A percentile compares a stretch with the other conserved stretches of the same genome.
These are phyloP conservation scores for Antrodiella citrinella DNA, from an alignment of 768 basidiomycete genomes.

Conservation along the genomic window DNA sequence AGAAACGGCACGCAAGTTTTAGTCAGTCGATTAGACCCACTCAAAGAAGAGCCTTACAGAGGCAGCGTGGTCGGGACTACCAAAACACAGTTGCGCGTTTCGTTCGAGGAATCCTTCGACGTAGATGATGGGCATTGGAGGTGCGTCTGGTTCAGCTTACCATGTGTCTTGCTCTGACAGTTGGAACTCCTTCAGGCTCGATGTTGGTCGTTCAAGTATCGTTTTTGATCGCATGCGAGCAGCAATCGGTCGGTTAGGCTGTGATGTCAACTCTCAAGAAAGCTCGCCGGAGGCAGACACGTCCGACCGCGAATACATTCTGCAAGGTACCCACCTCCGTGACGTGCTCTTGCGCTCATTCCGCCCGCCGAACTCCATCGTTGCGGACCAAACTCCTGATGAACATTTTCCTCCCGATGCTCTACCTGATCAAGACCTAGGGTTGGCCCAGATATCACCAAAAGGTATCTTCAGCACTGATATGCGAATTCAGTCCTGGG, in stretches of 20 bases:
- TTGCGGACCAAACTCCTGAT: neutral
- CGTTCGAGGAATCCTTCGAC: slow-evolving; percentile 44
- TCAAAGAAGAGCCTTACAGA: slow-evolving; percentile 41
- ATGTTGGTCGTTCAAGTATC: slow-evolving; percentile 61
- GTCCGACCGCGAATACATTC: slow-evolving; percentile 39
- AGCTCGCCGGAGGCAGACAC: slow-evolving; percentile 4
- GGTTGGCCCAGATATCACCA: neutral
- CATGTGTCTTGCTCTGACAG: slow-evolving; percentile 1
- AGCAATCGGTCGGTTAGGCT: slow-evolving; percentile 50
- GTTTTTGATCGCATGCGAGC: slow-evolving; percentile 60
- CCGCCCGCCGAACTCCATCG: slow-evolving; percentile 8
- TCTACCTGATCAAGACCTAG: neutral
- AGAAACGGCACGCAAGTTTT: slow-evolving; percentile 69
- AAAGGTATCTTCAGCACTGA: slow-evolving; percentile 54
- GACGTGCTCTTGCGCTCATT: slow-evolving; percentile 63
- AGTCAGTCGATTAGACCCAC: slow-evolving; percentile 54
- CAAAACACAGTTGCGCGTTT: slow-evolving; percentile 46
- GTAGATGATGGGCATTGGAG: slow-evolving; percentile 43
- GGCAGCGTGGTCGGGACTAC: slow-evolving; percentile 48
- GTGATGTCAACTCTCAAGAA: slow-evolving; percentile 42
- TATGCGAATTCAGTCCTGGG: slow-evolving; percentile 78
- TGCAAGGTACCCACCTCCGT: slow-evolving; percentile 66
- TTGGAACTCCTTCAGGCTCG: slow-evolving; percentile 44
- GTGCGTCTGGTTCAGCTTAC: slow-evolving; percentile 10
- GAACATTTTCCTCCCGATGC: neutral